These are phyloP conservation scores for Erucastrum elatum DNA, from an alignment of 345 rosid genomes.

Conservation along the genomic window DNA sequence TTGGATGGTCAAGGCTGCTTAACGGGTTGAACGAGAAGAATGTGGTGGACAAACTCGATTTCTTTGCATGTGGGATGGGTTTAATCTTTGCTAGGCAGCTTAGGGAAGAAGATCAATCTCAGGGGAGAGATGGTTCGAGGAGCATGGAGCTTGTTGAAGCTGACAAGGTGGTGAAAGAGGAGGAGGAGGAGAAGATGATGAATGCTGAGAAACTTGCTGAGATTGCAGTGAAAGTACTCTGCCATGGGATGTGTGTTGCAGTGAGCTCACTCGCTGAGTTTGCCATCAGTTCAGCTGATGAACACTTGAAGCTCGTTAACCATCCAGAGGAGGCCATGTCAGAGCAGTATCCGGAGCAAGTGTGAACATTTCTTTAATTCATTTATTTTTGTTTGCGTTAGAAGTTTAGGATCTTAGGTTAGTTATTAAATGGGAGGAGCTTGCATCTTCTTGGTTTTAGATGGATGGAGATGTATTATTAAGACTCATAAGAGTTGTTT, in stretches of 20 bases:
- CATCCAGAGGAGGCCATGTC: slow-evolving; percentile 49
- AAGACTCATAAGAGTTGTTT: too few relatives aligned
- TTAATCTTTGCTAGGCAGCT: slow-evolving; percentile 67
- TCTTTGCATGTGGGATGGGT: slow-evolving; percentile 88
- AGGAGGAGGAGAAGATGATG: slow-evolving; percentile 55
- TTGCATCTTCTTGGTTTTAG: too few relatives aligned
- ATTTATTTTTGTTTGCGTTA: too few relatives aligned
- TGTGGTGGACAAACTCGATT: slow-evolving; percentile 79
- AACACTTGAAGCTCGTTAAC: slow-evolving; percentile 55
- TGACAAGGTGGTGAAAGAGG: slow-evolving; percentile 53
- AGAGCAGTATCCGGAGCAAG: slow-evolving; percentile 3
- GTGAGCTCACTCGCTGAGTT: slow-evolving; percentile 73
- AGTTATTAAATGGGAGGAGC: too few relatives aligned
- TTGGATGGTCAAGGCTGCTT: slow-evolving; percentile 80
- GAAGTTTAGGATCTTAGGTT: too few relatives aligned
- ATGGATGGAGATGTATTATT: too few relatives aligned
- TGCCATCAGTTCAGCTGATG: slow-evolving; percentile 59
- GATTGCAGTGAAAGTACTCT: slow-evolving; percentile 68
- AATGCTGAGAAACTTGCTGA: slow-evolving; percentile 74
- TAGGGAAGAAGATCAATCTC: slow-evolving; percentile 58
- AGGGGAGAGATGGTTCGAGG: slow-evolving; percentile 49
- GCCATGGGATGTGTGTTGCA: slow-evolving; percentile 94
- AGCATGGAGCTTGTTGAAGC: slow-evolving; percentile 62
- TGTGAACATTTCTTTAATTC: too few relatives aligned
- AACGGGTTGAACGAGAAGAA: slow-evolving; percentile 59